Evolutionary conservation across 441 rosid species (phyloP).

Genomic region (Pelargonium myrrhifolium): DNA sequence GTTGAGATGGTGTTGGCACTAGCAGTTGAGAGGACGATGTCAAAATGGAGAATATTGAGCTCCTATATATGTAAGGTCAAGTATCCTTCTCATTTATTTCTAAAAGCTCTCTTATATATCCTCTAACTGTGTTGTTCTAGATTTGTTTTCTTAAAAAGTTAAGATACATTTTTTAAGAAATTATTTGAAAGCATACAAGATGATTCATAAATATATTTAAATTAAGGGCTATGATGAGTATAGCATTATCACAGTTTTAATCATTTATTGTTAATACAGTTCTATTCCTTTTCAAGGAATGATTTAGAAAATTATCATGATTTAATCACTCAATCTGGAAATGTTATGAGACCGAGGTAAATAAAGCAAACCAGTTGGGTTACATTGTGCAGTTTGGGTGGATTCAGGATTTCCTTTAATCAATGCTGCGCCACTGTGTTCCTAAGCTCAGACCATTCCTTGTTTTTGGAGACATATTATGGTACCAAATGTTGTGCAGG

Average conservation of each 20-base stretch:
- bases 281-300: background rate
- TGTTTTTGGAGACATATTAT: too few relatives aligned
- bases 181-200: background rate
- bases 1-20: slow-evolving; percentile 27
- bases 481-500: too few relatives aligned
- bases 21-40: slow-evolving; percentile 27
- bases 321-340: background rate
- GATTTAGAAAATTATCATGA: background rate
- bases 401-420: too few relatives aligned
- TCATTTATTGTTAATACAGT: background rate
- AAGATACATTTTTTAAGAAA: background rate
- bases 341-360: background rate
- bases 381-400: too few relatives aligned
- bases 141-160: background rate
- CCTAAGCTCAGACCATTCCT: too few relatives aligned
- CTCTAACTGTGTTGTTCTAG: background rate
- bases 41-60: slow-evolving; percentile 31
- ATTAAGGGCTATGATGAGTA: background rate
- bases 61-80: slow-evolving; percentile 25
- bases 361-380: background rate
- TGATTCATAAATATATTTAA: background rate
- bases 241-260: background rate
- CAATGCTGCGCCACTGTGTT: too few relatives aligned
- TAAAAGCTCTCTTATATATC: background rate
- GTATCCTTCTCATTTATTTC: background rate